Base-by-base conservation (phyloP, 768 basidiomycete species). In the Lactarius pseudohatsudake region DNA sequence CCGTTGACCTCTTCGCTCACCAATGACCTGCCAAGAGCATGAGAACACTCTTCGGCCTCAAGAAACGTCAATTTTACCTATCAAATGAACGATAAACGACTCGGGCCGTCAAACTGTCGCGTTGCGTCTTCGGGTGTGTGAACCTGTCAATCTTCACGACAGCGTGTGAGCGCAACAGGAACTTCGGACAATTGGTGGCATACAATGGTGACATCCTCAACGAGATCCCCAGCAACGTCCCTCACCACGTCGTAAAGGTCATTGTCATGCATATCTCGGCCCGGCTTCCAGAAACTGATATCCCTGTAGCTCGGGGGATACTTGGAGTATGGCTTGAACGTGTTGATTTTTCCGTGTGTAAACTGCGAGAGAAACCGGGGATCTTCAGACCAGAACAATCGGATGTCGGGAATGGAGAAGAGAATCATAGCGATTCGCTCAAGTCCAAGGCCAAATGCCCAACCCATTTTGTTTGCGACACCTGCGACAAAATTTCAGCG, bases 391-490 rank as follows among this genome's bases (percentile, higher is more conserved):
- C 97, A 99, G 82, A 99, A 99, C 16, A 99, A 81, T 20, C 97
- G 90, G 74, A 99, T 98, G 76, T 99, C 97, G 10, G 96, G 97
- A 61, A 99, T 96, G 16, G 89, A 89, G 79, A 90, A 98, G 57
- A 99, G 85, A 67, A 98, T 87, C 97, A 99, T 99, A 18, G 96
- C 94, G 69, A 98, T 96, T 38, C 97, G 86, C 74, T 99, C 97
- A 54, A 99, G 83, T 4, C 97, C 97, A 61, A 99, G 87, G 30
- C 97, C 97, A 73, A 98, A 98, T 0, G 97, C 97, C 96, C 97
- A 99, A 32, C 95, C 94, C 71, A 94, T 86, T 74, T 96, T 96
- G 73, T 91, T 79, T 1, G 83, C 79, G 2, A 96, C 86, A 68
- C 84, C 96, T 92, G 70, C 40, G 22, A 41, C 26, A 60, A 6